Conservation (phyloP, 345 rosid species). For the Pugionium cornutum region DNA sequence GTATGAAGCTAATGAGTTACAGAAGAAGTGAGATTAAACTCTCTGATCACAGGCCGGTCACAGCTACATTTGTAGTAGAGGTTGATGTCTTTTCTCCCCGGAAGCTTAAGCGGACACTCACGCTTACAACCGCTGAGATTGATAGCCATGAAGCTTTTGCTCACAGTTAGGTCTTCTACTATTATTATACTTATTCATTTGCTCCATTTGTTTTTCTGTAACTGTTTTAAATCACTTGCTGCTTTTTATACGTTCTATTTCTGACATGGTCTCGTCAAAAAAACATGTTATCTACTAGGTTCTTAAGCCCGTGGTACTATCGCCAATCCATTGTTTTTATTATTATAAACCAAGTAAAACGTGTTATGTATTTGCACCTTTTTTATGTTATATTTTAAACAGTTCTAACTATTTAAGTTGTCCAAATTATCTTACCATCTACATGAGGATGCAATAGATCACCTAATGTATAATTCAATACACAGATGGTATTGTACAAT, state of each 20-base stretch:
- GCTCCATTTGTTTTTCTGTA: slow-evolving; percentile 1
- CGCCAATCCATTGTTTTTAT: too few species aligned
- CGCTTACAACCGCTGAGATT: slow-evolving; percentile 76
- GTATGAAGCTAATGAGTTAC: slow-evolving; percentile 74
- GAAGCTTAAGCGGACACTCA: slow-evolving; percentile 83
- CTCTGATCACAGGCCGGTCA: slow-evolving; percentile 92
- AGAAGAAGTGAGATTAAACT: slow-evolving; percentile 67
- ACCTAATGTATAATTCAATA: too few species aligned
- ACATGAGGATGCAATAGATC: too few species aligned
- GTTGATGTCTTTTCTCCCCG: slow-evolving; percentile 72
- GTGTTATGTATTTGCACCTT: too few species aligned
- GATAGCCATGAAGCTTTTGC: slow-evolving; percentile 37
- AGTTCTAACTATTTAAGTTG: too few species aligned
- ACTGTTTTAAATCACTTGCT: slow-evolving; percentile 3
- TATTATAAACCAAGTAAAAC: too few species aligned
- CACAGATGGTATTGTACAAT: too few species aligned
- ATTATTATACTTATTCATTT: background rate
- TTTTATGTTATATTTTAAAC: too few species aligned
- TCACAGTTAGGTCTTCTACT: background rate
- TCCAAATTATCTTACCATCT: too few species aligned
- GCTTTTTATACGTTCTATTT: background rate
- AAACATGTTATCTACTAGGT: background rate
- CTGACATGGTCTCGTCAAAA: slow-evolving; percentile 13
- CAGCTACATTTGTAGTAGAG: slow-evolving; percentile 70
- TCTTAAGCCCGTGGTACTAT: too few species aligned